These are phyloP conservation scores for Benincasa hispida DNA, from an alignment of 306 rosid species.

Conservation along the genomic window DNA sequence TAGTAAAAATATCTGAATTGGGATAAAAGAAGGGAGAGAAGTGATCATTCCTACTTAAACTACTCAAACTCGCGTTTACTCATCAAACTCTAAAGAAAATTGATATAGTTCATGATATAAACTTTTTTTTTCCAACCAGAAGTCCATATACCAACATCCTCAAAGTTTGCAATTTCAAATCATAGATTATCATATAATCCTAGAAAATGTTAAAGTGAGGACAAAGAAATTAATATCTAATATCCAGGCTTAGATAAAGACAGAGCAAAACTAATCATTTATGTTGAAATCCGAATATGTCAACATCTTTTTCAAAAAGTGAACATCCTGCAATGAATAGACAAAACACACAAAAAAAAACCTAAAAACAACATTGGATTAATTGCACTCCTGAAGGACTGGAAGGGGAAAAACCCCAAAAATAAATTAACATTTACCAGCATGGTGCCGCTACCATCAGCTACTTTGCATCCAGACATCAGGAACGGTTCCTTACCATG, in stretches of 20 bases:
- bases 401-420: background rate
- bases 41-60: background rate
- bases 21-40: background rate
- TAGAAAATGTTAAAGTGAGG: background rate
- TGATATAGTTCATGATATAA: background rate
- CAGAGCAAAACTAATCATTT: background rate
- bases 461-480: conserved; percentile 89
- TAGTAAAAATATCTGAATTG: no score
- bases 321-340: background rate
- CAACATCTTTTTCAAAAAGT: background rate
- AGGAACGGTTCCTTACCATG: conserved; percentile 57
- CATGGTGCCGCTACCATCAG: conserved; percentile 85
- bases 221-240: background rate
- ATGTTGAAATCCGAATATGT: background rate
- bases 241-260: background rate
- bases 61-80: background rate
- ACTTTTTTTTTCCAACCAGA: background rate
- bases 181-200: background rate
- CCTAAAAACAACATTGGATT: background rate
- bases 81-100: background rate
- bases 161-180: background rate
- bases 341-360: background rate
- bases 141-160: background rate
- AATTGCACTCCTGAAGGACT: background rate
- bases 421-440: conserved; percentile 34